These are phyloP conservation scores for Colletotrichum spinosum DNA, from an alignment of 2,329 filamentous ascomycete genomes.

Conservation along the genomic window DNA sequence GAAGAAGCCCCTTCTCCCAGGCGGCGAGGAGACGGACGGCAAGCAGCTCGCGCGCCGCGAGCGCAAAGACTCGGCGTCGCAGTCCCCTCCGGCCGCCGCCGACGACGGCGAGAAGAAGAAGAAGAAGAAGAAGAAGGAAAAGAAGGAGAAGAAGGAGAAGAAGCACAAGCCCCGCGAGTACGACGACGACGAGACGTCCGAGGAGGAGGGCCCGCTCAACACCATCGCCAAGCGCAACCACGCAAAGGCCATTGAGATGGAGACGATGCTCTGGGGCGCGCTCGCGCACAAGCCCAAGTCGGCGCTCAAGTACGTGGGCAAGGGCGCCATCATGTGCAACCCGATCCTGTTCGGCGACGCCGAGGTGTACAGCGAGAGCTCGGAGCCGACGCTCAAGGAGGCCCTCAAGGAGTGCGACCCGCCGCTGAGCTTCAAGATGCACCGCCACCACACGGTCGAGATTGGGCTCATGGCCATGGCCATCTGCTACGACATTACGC, in stretches of 20 bases:
- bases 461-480: conserved; percentile 52
- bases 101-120: conserved; percentile 30
- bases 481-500: conserved; percentile 47
- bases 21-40: conserved; percentile 18
- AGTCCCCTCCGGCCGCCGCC: conserved; percentile 18
- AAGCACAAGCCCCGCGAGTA: conserved; percentile 19
- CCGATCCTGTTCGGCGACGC: conserved; percentile 45
- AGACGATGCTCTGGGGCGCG: conserved; percentile 53
- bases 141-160: conserved; percentile 16
- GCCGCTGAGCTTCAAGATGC: conserved; percentile 47
- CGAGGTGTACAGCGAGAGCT: conserved; percentile 42
- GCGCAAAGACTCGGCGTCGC: conserved; percentile 26
- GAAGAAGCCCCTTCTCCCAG: conserved; percentile 29
- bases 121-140: conserved; percentile 24
- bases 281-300: conserved; percentile 50
- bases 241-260: conserved; percentile 50
- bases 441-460: conserved; percentile 49
- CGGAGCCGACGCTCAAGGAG: conserved; percentile 45
- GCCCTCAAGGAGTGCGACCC: conserved; percentile 44
- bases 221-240: conserved; percentile 54
- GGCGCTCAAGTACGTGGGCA: conserved; percentile 51
- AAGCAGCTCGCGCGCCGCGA: conserved; percentile 35
- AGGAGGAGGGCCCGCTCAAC: conserved; percentile 38
- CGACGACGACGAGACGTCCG: conserved; percentile 29
- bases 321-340: conserved; percentile 52